Base-by-base conservation (phyloP, 768 basidiomycete genomes). In the Harrya chromipes region DNA sequence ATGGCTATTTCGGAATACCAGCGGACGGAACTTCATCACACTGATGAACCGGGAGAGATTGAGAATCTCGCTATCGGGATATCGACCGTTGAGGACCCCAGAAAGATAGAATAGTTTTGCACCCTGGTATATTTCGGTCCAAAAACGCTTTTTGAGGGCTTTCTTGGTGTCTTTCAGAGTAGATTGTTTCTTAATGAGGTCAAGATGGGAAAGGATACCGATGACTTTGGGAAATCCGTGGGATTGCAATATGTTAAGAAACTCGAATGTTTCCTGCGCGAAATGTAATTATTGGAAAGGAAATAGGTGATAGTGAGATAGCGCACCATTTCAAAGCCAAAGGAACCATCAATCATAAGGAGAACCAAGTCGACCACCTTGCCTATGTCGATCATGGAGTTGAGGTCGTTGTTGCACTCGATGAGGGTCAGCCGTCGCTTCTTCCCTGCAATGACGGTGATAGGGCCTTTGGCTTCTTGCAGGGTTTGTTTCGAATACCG, bases 161-260 rank as follows among this genome's bases (percentile, higher is more conserved):
- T 97, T 97, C 74, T 98, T 99, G 46, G 92, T 93, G 43, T 83
- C 82, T 49, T 86, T 87, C 35, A 98, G 83, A 4, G 85, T 85
- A 0, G 88, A 77, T 6, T 87, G 79, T 64, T 93, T 94, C 76
- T 97, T 97, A 58, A 99, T 89, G 56, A 99, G 85, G 70, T 98
- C 97, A 36, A 98, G 84, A 69, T 99, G 97, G 40, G 93, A 87
- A 40, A 99, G 87, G 50, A 99, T 71, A 48, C 97, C 95, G 54
- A 99, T 92, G 59, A 98, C 93, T 76, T 98, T 99, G 3, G 97
- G 97, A 67, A 99, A 95, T 27, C 97, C 97, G 65, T 99, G 97
- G 0, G 92, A 79, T 73, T 97, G 94, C 21, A 99, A 85, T 60
- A 97, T 84, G 59, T 97, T 98, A 47, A 99, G 85, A 57, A 98